These are phyloP conservation scores for Chenopodium formosanum DNA, from an alignment of 148 eudicot genomes.

Conservation along the genomic window DNA sequence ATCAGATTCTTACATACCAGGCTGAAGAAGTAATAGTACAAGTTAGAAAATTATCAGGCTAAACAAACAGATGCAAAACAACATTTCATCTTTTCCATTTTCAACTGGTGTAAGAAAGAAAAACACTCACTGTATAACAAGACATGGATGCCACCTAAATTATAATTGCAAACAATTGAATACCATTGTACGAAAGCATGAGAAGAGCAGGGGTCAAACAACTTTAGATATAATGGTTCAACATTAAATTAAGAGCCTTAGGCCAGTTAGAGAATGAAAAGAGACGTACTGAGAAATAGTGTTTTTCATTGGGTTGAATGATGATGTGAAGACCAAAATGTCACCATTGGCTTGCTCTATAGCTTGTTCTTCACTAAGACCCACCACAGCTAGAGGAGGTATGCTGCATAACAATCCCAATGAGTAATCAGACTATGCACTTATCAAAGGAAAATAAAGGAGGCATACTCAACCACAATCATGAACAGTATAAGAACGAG, in stretches of 20 bases:
- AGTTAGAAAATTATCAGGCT: background rate
- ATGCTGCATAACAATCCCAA: conserved; percentile 59
- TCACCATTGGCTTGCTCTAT: conserved; percentile 85
- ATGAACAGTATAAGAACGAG: background rate
- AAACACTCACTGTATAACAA: background rate
- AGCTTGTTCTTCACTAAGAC: conserved; percentile 94
- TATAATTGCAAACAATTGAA: background rate
- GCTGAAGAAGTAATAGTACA: background rate
- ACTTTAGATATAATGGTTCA: background rate
- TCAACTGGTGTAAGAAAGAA: background rate
- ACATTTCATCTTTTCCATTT: background rate
- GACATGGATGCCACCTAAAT: background rate
- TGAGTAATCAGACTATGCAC: conserved; percentile 2
- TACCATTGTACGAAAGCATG: background rate
- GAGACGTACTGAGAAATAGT: conserved; percentile 77
- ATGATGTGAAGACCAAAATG: conserved; percentile 72
- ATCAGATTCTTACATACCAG: background rate
- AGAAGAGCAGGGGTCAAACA: background rate
- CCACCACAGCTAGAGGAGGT: conserved; percentile 94
- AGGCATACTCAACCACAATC: background rate
- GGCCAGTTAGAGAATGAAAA: background rate
- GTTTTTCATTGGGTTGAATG: conserved; percentile 96
- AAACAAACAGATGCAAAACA: background rate
- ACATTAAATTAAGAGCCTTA: background rate
- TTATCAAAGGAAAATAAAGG: background rate